Evolutionary conservation across 495 filamentous ascomycete species (phyloP), one percentile per base, ranked within the genome.

Genomic region (Haplographium delicatum): DNA sequence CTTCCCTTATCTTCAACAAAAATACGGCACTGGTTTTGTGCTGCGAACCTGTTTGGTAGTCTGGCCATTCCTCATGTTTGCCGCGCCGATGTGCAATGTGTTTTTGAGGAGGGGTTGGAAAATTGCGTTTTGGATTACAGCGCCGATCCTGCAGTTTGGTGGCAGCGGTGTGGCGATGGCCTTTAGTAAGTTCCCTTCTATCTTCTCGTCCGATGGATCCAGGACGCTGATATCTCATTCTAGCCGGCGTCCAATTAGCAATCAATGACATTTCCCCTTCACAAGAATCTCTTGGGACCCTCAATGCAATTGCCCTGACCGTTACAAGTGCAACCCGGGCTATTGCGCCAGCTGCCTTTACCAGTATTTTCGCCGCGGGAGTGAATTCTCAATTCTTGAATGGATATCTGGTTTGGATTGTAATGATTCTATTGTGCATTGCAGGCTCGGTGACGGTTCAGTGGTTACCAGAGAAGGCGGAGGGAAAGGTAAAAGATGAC

Each of bases 371-470:
- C 51, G 85, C 85, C 0, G 38, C 76, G 0, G 80, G 84, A 1
- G 75, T 75, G 4, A 67, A 73, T 46, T 69, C 69, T 3, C 75
- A 82, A 54, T 70, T 79, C 37, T 55, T 79, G 1, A 63, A 68
- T 39, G 84, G 83, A 0, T 78, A 87, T 56, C 67, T 84, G 8
- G 77, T 83, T 38, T 89, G 84, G 84, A 56, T 81, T n/a, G 54
- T 86, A 15, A 34, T 85, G 53, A 51, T 75, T 20, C 13, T 68
- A 0, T 27, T 82, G 26, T 76, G 74, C 13, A n/a, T 63, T 10
- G 70, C 60, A 1, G 69, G 78, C 22, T 70, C 67, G 2, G 52
- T 75, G 3, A 56, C 66, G 3, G 65, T 74, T 15, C 65, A 64
- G 37, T 76, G 63, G 16, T 56, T 85, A 28, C 79, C 79, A 16